Base-by-base conservation (phyloP, 495 filamentous ascomycete genomes). In the Xylaria intraflava region DNA sequence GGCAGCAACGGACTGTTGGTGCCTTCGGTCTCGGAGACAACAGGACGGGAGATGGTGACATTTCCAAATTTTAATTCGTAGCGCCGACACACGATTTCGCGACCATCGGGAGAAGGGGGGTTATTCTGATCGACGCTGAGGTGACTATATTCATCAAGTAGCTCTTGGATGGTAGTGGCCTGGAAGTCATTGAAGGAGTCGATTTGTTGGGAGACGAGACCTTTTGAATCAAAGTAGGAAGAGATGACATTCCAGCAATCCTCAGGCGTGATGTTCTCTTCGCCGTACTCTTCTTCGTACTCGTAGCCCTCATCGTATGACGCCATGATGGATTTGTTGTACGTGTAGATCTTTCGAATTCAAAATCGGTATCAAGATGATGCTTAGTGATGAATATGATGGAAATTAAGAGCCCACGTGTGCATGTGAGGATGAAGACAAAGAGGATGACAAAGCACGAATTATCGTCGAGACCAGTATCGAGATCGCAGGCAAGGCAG, bases 111-210 rank as follows among this genome's bases (percentile, higher is more conserved):
- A 52, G 71, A 72, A 24, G 78, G 83, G 0, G 90, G 87, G 35
- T 87, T 79, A 46, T 89, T 87, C 65, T 95, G 89, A 59, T 97
- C 94, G 52, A 97, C 81, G 19, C 85, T 89, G 43, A 97, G 83
- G 53, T 86, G 79, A 30, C 86, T 85, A 64, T 95, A 90, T 65
- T 97, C 93, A 50, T 87, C 82, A 23, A 97, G 83, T 49, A 97
- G 79, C 56, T 95, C 88, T 59, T 95, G 89, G 74, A 97, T 91
- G 0, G 93, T 96, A 3, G 86, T 88, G 30, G 82, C 80, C 43
- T 92, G 86, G 64, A 99, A 99, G 65, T 96, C 90, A 73, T 99
- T 88, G 75, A 95, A 99, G 2, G 93, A 99, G 67, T 97, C 91
- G 53, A 97, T 80, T 73, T 99, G 93, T 67, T 97, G 94, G 3